A percentile compares a stretch with the other conserved stretches of the same genome.
Conservation (phyloP, 2,329 filamentous ascomycete genomes). For the Sporothrix protearum region DNA sequence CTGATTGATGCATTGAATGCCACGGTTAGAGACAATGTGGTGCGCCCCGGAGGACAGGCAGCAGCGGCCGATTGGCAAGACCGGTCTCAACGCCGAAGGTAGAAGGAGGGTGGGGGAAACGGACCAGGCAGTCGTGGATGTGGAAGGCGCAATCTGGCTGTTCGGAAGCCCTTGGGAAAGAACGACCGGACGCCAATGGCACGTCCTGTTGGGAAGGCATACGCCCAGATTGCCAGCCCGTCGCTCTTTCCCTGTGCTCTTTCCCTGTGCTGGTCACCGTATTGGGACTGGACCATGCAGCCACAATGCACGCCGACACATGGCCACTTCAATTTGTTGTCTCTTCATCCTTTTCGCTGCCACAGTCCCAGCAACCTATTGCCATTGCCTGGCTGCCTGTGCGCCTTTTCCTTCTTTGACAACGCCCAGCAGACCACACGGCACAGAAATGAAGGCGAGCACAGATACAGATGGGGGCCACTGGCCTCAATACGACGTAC, state of each 20-base stretch:
- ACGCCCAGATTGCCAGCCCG: background rate
- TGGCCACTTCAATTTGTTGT: background rate
- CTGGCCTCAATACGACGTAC: background rate
- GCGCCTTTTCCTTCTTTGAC: background rate
- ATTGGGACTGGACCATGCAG: conserved; percentile 10
- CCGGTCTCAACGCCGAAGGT: background rate
- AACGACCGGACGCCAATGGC: background rate
- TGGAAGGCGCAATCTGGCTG: background rate
- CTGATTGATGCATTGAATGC: background rate
- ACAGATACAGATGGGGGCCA: background rate
- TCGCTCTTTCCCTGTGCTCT: background rate
- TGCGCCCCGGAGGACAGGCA: background rate
- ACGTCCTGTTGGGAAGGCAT: background rate
- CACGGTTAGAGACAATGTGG: background rate
- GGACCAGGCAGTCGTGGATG: background rate
- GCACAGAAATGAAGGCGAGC: background rate
- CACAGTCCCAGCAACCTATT: background rate
- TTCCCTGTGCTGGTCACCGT: background rate
- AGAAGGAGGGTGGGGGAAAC: background rate
- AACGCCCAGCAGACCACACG: background rate
- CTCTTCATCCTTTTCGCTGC: background rate
- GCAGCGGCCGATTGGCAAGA: background rate
- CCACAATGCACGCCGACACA: conserved; percentile 10
- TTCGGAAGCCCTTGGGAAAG: background rate
- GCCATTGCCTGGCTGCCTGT: background rate